Percentiles rank a stretch among this genome's conserved stretches.
phyloP scores from a whole-genome alignment of 805 yeast species.

The Candida lessepsii region DNA sequence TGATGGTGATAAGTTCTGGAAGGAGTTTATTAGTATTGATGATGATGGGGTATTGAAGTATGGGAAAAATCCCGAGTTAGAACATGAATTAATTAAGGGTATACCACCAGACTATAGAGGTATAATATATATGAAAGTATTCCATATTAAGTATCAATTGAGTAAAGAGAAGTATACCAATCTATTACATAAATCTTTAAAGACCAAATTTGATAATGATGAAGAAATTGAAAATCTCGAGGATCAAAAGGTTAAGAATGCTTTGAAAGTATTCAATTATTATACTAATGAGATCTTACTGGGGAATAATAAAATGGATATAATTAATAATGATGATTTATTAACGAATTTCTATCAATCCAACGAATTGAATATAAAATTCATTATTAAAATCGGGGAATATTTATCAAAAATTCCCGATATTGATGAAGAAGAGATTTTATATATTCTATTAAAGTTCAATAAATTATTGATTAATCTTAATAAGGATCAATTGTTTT shows the following conservation, averaged over 20 bases:
- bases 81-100: slow-evolving; percentile 25
- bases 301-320: slow-evolving; percentile 6
- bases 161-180: slow-evolving; percentile 31
- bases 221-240: slow-evolving; percentile 16
- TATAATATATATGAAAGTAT: slow-evolving; percentile 30
- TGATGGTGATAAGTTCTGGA: slow-evolving; percentile 11
- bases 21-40: slow-evolving; percentile 5
- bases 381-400: slow-evolving; percentile 21
- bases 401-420: slow-evolving; percentile 20
- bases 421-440: slow-evolving; percentile 23
- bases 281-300: slow-evolving; percentile 26
- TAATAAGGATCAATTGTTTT: slow-evolving; percentile 34
- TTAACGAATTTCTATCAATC: slow-evolving; percentile 6
- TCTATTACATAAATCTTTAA: slow-evolving; percentile 27
- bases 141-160: slow-evolving; percentile 30
- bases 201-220: slow-evolving; percentile 7
- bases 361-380: slow-evolving; percentile 15
- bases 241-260: slow-evolving; percentile 21
- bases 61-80: slow-evolving; percentile 17
- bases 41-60: slow-evolving; percentile 12
- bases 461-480: slow-evolving; percentile 25
- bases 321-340: slow-evolving; percentile 4
- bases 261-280: slow-evolving; percentile 30
- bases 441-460: slow-evolving; percentile 35
- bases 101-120: slow-evolving; percentile 31